Evolutionary conservation across 2,329 filamentous ascomycete species (phyloP).

Genomic region (Diaporthe australafricana): DNA sequence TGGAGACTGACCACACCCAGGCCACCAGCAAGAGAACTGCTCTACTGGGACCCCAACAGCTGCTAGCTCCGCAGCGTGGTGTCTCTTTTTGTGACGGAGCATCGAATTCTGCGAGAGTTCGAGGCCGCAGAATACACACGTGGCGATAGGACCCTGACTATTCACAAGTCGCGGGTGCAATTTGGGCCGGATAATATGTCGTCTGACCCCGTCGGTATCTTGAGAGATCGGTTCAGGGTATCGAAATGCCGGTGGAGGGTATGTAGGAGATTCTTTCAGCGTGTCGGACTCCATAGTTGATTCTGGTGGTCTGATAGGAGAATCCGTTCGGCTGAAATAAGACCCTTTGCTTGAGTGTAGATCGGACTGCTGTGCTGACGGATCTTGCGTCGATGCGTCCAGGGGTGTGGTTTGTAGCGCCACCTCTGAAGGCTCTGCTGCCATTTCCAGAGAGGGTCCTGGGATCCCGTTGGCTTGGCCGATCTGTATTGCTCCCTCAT

Average conservation of each 20-base stretch:
- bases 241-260: no score
- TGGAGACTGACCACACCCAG: slow-evolving; percentile 3
- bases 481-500: neutral
- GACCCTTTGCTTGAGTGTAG: neutral
- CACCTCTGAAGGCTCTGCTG: neutral
- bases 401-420: neutral
- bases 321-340: neutral
- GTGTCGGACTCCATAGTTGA: neutral
- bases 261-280: neutral
- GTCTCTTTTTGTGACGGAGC: slow-evolving; percentile 7
- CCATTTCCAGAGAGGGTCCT: neutral
- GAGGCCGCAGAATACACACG: slow-evolving; percentile 17
- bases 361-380: neutral
- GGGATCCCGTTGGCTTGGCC: neutral
- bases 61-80: slow-evolving; percentile 20
- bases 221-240: neutral
- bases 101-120: neutral
- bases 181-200: neutral
- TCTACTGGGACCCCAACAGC: slow-evolving; percentile 20
- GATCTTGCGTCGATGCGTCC: neutral
- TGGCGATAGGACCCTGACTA: neutral
- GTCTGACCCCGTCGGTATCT: neutral
- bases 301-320: neutral
- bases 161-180: neutral
- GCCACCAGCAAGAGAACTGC: slow-evolving; percentile 14